Evolutionary conservation across 2,329 filamentous ascomycete genomes (phyloP).

Genomic region (Raffaelea ambrosiae): DNA sequence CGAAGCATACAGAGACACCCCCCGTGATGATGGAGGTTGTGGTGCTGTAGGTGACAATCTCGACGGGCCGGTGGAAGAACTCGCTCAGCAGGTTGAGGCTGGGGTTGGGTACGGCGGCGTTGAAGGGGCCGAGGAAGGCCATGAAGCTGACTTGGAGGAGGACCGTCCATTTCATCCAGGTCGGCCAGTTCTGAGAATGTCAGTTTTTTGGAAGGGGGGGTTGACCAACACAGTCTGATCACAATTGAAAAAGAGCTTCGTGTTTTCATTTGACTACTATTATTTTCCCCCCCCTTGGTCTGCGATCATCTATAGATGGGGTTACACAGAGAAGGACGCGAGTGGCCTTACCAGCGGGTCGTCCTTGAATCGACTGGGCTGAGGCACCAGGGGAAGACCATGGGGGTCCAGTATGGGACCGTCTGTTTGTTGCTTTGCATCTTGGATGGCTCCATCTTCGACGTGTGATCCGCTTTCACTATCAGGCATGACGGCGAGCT

Average conservation of each 20-base stretch:
- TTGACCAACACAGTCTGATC: no score
- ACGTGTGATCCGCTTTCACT: no score
- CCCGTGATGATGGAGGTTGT: constrained; percentile 12
- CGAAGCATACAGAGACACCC: no score
- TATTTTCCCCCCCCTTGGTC: no score
- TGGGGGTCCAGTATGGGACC: constrained; percentile 9
- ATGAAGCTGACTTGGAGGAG: constrained; percentile 13
- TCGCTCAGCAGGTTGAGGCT: constrained; percentile 6
- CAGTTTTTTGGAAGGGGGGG: no score
- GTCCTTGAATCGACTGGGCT: constrained; percentile 10
- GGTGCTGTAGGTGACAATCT: constrained; percentile 10
- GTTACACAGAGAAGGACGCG: neutral
- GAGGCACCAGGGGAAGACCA: constrained; percentile 10
- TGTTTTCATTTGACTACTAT: no score
- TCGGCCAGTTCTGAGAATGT: constrained; percentile 11
- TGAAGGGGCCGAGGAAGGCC: constrained; percentile 12
- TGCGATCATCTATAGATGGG: no score
- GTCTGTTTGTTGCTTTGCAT: neutral
- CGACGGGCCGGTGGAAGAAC: constrained; percentile 4
- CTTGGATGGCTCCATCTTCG: constrained; percentile 3
- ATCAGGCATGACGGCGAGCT: no score
- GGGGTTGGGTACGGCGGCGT: constrained; percentile 11
- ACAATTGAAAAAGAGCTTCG: no score
- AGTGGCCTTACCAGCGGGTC: constrained; percentile 6
- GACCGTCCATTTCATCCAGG: constrained; percentile 12